Conservation (phyloP, 352 stramenopile species). For the Phytophthora macrochlamydospora region DNA sequence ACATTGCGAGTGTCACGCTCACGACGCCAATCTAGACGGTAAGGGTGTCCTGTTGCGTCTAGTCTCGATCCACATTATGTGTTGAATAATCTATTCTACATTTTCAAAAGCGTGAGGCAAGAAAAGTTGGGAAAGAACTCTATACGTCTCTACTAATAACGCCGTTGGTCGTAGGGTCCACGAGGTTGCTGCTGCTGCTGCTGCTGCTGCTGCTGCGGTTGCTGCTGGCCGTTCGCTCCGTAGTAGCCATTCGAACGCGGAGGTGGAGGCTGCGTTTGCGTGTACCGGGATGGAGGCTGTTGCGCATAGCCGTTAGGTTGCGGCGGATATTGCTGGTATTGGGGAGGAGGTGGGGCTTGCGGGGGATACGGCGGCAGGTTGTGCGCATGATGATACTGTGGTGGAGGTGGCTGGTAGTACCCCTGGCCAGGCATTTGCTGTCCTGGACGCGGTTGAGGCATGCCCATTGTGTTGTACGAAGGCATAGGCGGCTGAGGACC, state of each 20-base stretch:
- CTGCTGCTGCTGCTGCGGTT: slow-evolving; percentile 8
- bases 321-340: slow-evolving; percentile 36
- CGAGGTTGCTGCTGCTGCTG: slow-evolving; percentile 21
- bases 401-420: slow-evolving; percentile 36
- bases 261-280: slow-evolving; percentile 18
- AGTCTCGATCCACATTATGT: no score
- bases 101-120: slow-evolving; percentile 25
- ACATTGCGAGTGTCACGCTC: slow-evolving; percentile 76
- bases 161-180: slow-evolving; percentile 39
- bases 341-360: slow-evolving; percentile 19
- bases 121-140: slow-evolving; percentile 16
- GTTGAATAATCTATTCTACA: slow-evolving; percentile 37
- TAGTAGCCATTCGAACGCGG: slow-evolving; percentile 18
- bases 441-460: slow-evolving; percentile 27
- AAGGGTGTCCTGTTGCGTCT: no score
- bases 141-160: slow-evolving; percentile 27
- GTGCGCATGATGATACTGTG: slow-evolving; percentile 30
- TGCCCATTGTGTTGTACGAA: slow-evolving; percentile 31
- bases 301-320: slow-evolving; percentile 9
- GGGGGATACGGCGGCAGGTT: slow-evolving; percentile 36
- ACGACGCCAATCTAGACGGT: slow-evolving; percentile 24
- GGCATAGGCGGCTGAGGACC: slow-evolving; percentile 29
- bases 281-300: slow-evolving; percentile 16
- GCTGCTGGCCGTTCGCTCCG: slow-evolving; percentile 25
- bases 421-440: slow-evolving; percentile 8